phyloP scores from a whole-genome alignment of 306 rosid species.

The Rosa chinensis region DNA sequence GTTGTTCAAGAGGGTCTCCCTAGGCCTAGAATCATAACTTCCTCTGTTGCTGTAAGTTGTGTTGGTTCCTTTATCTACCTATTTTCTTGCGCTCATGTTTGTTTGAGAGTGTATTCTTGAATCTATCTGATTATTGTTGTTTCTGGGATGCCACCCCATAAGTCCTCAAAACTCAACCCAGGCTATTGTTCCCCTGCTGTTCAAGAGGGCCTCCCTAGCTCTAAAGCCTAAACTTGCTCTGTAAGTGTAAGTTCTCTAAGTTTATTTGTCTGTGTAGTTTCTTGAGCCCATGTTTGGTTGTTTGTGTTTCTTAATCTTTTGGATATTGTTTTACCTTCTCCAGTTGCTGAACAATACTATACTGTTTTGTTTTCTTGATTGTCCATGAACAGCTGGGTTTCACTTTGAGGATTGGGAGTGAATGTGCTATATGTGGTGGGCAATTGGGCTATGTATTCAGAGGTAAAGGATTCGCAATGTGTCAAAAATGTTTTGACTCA shows the following conservation, averaged over 20 bases:
- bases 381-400: not conserved
- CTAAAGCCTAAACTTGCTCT: too few relatives aligned
- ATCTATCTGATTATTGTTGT: not conserved
- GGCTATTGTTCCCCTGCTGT: too few relatives aligned
- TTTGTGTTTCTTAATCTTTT: too few relatives aligned
- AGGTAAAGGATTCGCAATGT: not conserved
- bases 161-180: too few relatives aligned
- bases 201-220: too few relatives aligned
- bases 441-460: not conserved
- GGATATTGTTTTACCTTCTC: not conserved
- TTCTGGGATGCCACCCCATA: too few relatives aligned
- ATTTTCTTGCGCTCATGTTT: not conserved
- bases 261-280: too few relatives aligned
- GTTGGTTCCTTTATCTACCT: not conserved
- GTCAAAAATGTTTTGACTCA: not conserved
- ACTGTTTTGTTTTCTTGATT: too few relatives aligned
- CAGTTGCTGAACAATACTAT: not conserved
- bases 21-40: constrained; percentile 36
- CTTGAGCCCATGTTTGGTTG: too few relatives aligned
- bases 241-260: too few relatives aligned
- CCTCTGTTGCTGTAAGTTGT: constrained; percentile 28
- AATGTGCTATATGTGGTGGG: not conserved
- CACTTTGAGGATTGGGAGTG: not conserved
- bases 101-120: not conserved
- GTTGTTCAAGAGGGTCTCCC: constrained; percentile 54